These are phyloP conservation scores for Rasamsonia emersonii DNA, from an alignment of 2,329 filamentous ascomycete genomes.

Conservation along the genomic window DNA sequence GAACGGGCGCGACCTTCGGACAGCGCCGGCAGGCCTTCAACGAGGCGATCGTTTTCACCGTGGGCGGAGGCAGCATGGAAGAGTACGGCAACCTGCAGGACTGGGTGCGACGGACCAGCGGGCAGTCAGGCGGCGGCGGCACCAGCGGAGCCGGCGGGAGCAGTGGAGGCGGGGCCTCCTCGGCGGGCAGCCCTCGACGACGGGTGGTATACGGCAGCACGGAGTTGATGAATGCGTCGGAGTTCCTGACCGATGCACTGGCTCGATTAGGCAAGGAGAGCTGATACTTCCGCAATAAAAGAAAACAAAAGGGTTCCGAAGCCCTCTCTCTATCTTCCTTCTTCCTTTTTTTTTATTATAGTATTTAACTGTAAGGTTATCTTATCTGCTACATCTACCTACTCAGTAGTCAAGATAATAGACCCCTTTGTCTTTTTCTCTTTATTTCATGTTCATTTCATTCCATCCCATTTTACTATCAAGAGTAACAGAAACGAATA, in stretches of 20 bases:
- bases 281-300: no score
- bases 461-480: no score
- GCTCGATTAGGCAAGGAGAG: slow-evolving; percentile 50
- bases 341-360: no score
- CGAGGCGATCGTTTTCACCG: slow-evolving; percentile 88
- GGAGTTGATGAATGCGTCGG: slow-evolving; percentile 56
- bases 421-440: no score
- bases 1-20: slow-evolving; percentile 77
- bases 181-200: slow-evolving; percentile 51
- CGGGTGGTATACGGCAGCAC: slow-evolving; percentile 93
- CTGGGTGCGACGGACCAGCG: slow-evolving; percentile 72
- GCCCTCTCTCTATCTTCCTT: no score
- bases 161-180: slow-evolving; percentile 18
- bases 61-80: slow-evolving; percentile 95
- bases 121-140: slow-evolving; percentile 43
- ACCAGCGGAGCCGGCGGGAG: slow-evolving; percentile 23
- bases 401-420: no score
- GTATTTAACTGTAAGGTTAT: no score
- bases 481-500: no score
- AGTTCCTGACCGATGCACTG: slow-evolving; percentile 52
- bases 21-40: slow-evolving; percentile 83
- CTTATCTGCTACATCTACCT: no score
- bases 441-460: no score
- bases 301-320: no score
- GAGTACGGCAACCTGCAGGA: slow-evolving; percentile 97